phyloP scores from a whole-genome alignment of 164 flowering plant genomes.

The Euptelea pleiosperma region DNA sequence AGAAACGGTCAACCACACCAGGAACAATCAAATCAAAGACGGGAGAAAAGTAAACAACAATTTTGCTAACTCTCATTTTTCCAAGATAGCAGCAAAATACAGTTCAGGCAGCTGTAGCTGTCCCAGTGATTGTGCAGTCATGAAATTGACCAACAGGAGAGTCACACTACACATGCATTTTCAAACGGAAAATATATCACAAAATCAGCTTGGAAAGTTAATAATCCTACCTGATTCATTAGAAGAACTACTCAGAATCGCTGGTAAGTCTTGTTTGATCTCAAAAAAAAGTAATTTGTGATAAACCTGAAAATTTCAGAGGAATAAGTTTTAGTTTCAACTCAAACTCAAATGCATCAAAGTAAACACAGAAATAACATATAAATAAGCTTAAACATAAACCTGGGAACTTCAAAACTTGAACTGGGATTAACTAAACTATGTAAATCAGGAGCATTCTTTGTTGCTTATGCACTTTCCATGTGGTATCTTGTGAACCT shows the following conservation, averaged over 20 bases:
- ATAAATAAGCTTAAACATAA: background rate
- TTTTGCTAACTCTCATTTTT: slow-evolving; percentile 11
- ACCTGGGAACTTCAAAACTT: background rate
- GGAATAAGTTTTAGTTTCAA: background rate
- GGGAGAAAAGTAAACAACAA: slow-evolving; percentile 4
- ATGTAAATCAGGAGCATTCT: background rate
- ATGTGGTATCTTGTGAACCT: slow-evolving; percentile 31
- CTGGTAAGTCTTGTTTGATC: slow-evolving; percentile 51
- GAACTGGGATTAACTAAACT: background rate
- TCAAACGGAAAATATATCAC: slow-evolving; percentile 25
- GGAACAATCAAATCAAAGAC: slow-evolving; percentile 14
- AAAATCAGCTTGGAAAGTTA: slow-evolving; percentile 45
- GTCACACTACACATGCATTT: slow-evolving; percentile 60
- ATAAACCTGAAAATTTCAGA: slow-evolving; percentile 25
- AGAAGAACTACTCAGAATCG: slow-evolving; percentile 66
- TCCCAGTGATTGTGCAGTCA: slow-evolving; percentile 13
- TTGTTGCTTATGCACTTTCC: slow-evolving; percentile 13
- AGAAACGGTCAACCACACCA: slow-evolving; percentile 17
- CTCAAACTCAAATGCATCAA: background rate
- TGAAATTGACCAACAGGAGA: slow-evolving; percentile 43
- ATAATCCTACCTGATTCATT: slow-evolving; percentile 73
- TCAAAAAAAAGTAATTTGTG: slow-evolving; percentile 10
- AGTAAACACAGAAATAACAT: background rate
- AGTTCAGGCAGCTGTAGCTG: slow-evolving; percentile 20
- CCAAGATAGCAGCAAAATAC: slow-evolving; percentile 11